Base-by-base conservation (phyloP, 2,329 filamentous ascomycete genomes). In the Magnaporthiopsis incrustans region DNA sequence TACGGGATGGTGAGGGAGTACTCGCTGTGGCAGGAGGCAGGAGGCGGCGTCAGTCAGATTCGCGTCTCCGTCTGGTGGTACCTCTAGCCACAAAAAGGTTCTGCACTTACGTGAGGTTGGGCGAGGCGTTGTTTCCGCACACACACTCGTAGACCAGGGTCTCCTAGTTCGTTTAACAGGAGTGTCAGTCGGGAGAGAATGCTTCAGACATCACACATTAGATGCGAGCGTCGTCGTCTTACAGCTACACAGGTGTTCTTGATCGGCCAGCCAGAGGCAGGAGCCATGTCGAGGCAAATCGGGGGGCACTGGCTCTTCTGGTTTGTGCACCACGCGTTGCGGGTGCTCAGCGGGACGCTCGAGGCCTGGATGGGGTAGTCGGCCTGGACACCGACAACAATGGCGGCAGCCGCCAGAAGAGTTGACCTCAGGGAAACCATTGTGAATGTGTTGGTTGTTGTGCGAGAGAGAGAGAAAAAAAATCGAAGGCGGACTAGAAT, bases 1-100 rank as follows among this genome's bases (percentile, higher is more conserved):
- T 86, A 94, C 44, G 91, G 90, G 32, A 95, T 80, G 1, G 90
- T 93, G 69, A 91, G 82, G 26, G 87, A 88, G 82, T 89, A 95
- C 76, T 93, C 83, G 71, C 88, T 85, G 61, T 91, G 77, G 77
- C 93, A 92, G 69, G 90, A 90, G 25, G 26, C 30, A 27, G 25
- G 12, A 58, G 2, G 15, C 2, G 56, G 8, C 15, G 30, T 58
- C 5, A 58, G 44, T 18, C 26, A 58, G 25, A 30, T 14, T 4
- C 6, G 38, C 18, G 32, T 53, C 38, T 33, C 22, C 38, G 15
- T 44, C 56, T 18, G 53, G 15, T 10, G 22, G 22, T 25, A 30
- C 12, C 33, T 12, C 33, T 35, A 12, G 10, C 6, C 8, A 35
- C 33, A 12, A 35, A 15, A 57, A 11, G 26, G 44, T 12, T n/a